Conservation (phyloP, 2,329 filamentous ascomycete species). For the Calonectria pauciramosa region DNA sequence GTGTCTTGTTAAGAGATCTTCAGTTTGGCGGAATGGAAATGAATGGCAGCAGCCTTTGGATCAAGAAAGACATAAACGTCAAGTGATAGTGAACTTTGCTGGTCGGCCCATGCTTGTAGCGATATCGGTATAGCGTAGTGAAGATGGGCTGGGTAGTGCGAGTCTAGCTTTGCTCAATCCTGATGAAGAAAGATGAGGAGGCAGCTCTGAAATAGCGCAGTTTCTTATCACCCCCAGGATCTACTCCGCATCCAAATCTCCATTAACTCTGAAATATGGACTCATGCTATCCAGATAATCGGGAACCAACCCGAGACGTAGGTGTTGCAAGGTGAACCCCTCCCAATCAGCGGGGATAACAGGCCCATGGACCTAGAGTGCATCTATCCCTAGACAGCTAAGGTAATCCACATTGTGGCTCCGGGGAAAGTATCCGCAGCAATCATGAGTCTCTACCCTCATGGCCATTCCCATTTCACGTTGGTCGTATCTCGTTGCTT, state of each 20-base stretch:
- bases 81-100: background rate
- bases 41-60: background rate
- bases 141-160: background rate
- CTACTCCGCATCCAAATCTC: background rate
- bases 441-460: no score
- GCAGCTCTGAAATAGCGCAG: background rate
- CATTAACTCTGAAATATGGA: no score
- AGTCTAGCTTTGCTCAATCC: background rate
- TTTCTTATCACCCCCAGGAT: background rate
- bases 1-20: background rate
- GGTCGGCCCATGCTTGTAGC: background rate
- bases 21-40: background rate
- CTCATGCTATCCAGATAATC: background rate
- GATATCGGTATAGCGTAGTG: background rate
- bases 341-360: background rate
- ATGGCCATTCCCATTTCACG: background rate
- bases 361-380: background rate
- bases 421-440: background rate
- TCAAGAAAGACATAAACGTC: background rate
- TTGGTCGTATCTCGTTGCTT: background rate
- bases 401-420: background rate
- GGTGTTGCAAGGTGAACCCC: background rate
- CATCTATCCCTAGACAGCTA: background rate
- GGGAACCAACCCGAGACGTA: background rate
- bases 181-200: background rate